Evolutionary conservation across 1,284 basidiomycete genomes (phyloP).

Genomic region (Serendipita sp.): DNA sequence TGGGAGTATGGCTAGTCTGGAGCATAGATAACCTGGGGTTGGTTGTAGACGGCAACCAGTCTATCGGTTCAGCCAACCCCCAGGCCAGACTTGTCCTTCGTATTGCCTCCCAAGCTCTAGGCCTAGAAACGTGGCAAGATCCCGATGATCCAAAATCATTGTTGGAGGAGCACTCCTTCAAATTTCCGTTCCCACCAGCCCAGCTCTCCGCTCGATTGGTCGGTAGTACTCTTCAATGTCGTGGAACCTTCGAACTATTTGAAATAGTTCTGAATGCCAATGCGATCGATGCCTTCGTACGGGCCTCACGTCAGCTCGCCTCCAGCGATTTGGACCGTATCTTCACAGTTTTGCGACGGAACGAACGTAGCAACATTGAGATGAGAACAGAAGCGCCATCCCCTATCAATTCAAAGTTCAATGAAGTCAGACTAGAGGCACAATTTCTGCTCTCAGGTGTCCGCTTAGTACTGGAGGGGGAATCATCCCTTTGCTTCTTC

Average conservation of each 20-base stretch:
- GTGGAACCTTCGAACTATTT: slow-evolving; percentile 3
- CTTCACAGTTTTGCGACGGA: neutral
- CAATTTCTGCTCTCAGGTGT: neutral
- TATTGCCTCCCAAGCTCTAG: neutral
- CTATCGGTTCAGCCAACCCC: neutral
- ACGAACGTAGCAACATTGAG: no score
- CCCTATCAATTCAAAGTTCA: neutral
- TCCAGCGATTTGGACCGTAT: slow-evolving; percentile 2
- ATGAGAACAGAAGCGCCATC: neutral
- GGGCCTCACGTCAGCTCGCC: slow-evolving; percentile 1
- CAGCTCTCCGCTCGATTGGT: neutral
- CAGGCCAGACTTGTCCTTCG: neutral
- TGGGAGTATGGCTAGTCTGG: slow-evolving; percentile 5
- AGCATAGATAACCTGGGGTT: neutral
- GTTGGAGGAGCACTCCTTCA: neutral
- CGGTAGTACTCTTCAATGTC: neutral
- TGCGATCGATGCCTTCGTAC: slow-evolving; percentile 1
- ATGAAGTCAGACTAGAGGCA: neutral
- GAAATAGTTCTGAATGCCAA: slow-evolving; percentile 4
- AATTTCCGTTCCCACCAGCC: slow-evolving; percentile 4
- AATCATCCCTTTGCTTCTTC: neutral
- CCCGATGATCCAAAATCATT: neutral
- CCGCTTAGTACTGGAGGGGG: neutral
- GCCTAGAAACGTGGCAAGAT: slow-evolving; percentile 2
- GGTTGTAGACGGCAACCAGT: neutral